Base-by-base conservation (phyloP, 768 basidiomycete genomes). In the Trametes meyenii region DNA sequence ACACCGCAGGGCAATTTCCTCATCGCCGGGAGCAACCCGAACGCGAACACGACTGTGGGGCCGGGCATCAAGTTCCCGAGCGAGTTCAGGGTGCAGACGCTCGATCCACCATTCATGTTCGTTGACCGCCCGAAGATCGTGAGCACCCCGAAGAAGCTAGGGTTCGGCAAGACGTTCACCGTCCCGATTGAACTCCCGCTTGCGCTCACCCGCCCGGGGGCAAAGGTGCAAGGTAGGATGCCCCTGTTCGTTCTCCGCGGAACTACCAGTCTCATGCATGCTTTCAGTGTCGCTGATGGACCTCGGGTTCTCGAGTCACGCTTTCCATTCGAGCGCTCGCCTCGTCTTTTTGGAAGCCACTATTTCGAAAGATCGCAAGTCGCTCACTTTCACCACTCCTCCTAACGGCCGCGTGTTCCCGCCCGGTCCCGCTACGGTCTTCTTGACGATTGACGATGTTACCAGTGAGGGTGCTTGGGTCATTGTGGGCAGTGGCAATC, bases 11-110 rank as follows among this genome's bases (percentile, higher is more conserved):
- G 86, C 6, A 81, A 83, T 52, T 74, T 93, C 55, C 84, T 93
- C 85, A 84, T 94, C 61, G 86, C 90, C 23, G 91, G 91, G 29
- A 90, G 90, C 64, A 93, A 92, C 69, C 92, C 92, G 29, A 93
- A 93, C 72, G 72, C 89, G 61, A 89, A 92, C 71, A 77, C 89
- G 52, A 90, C 86, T 64, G 87, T 85, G 57, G 56, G 51, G 23
- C 33, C 58, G 2, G 58, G 52, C 65, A 67, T 83, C 42, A 77
- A 78, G 70, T 95, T 89, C 72, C 85, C 87, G 39, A 94, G 92
- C 21, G 92, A 96, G 72, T 96, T 96, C 72, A 80, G 93, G 50
- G 89, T 94, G 35, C 95, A 97, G 71, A 87, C 88, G 81, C 80
- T 96, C 67, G 81, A 80, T 61, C 96, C 96, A 0, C 90, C 90